Conservation (phyloP, 1,139 yeast genomes). For the Zygoascus meyerae region DNA sequence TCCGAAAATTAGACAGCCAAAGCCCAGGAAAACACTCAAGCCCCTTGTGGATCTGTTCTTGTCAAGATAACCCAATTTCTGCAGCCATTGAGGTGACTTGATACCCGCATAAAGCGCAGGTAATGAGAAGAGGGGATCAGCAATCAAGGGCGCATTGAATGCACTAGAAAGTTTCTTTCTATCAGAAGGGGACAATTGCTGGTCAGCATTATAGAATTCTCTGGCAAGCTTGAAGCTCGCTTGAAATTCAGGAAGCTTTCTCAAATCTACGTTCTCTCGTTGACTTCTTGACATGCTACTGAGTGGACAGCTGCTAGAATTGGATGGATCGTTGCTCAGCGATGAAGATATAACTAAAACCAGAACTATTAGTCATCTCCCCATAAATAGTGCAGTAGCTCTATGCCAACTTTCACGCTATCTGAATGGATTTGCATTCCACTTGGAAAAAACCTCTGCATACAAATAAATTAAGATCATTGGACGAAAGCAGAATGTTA, state of each 20-base stretch:
- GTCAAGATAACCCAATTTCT: conserved; percentile 15
- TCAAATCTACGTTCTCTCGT: background rate
- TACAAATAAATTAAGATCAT: too few relatives aligned
- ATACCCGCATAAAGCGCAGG: conserved; percentile 20
- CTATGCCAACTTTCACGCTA: too few relatives aligned
- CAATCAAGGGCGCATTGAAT: conserved; percentile 18
- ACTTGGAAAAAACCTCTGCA: too few relatives aligned
- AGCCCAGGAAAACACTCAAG: conserved; percentile 19
- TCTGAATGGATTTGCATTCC: too few relatives aligned
- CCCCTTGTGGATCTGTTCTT: conserved; percentile 18
- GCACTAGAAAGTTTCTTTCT: conserved; percentile 17
- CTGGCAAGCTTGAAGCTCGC: conserved; percentile 12
- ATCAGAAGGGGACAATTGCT: conserved; percentile 15
- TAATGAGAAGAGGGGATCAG: conserved; percentile 20
- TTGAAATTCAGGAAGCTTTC: conserved; percentile 11
- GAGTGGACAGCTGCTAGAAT: background rate
- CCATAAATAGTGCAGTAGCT: too few relatives aligned
- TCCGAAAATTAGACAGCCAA: conserved; percentile 20
- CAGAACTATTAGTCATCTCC: too few relatives aligned
- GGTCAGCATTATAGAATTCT: conserved; percentile 20
- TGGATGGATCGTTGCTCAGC: too few relatives aligned
- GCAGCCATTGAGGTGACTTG: conserved; percentile 18
- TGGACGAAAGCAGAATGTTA: too few relatives aligned
- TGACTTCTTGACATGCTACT: background rate
- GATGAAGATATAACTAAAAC: too few relatives aligned